Evolutionary conservation across 306 rosid genomes (phyloP).

Genomic region (Macrotyloma uniflorum): DNA sequence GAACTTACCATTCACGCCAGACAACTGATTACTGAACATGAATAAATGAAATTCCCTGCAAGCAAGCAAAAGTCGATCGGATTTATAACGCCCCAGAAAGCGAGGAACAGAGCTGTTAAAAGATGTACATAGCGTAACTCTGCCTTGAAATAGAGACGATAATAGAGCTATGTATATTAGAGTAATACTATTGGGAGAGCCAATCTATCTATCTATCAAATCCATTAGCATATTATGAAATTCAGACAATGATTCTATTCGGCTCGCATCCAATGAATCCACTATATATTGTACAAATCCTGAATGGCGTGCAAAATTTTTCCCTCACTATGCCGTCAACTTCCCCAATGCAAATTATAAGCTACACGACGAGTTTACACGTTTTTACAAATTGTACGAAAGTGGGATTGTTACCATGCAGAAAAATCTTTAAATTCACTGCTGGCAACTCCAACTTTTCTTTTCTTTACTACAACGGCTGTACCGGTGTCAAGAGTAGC

Average conservation of each 20-base stretch:
- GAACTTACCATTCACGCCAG: conserved; percentile 36
- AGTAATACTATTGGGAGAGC: not conserved
- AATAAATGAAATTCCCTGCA: conserved; percentile 30
- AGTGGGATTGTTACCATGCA: conserved; percentile 60
- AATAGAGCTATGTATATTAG: no score
- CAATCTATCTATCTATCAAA: conserved; percentile 13
- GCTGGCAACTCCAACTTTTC: conserved; percentile 59
- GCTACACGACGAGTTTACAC: conserved; percentile 24
- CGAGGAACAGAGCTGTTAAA: conserved; percentile 1
- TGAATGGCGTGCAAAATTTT: conserved; percentile 29
- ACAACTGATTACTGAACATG: conserved; percentile 9
- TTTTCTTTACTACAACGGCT: conserved; percentile 66
- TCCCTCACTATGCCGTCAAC: not conserved
- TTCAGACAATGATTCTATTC: conserved; percentile 37
- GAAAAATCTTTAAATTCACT: conserved; percentile 78
- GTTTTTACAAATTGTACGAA: conserved; percentile 41
- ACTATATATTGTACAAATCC: conserved; percentile 29
- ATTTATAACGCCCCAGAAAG: conserved; percentile 32
- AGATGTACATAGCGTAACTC: not conserved
- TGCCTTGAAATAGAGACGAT: not conserved
- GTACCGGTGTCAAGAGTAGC: conserved; percentile 44
- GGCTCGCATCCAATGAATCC: not conserved
- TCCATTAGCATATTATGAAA: conserved; percentile 27
- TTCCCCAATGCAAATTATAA: conserved; percentile 24
- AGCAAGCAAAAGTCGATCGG: conserved; percentile 26